phyloP scores from a whole-genome alignment of 1,139 yeast genomes.

The Kodamaea ohmeri region DNA sequence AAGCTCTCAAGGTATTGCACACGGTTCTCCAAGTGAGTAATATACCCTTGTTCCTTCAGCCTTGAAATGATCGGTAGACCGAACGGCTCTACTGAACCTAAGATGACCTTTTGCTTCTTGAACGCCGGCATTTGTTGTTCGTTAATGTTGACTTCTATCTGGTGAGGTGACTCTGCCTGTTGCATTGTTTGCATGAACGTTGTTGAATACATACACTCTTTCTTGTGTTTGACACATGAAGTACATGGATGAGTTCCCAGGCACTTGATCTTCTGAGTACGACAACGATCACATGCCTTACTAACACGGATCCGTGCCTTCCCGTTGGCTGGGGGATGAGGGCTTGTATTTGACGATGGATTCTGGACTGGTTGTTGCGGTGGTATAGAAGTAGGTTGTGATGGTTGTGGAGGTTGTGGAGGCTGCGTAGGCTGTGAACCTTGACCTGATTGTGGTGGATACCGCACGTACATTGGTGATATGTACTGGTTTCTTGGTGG shows the following conservation, averaged over 20 bases:
- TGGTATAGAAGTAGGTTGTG: neutral
- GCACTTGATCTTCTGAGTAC: slow-evolving; percentile 61
- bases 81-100: slow-evolving; percentile 15
- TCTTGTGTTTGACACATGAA: slow-evolving; percentile 45
- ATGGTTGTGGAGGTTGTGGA: too few species aligned
- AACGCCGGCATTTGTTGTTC: slow-evolving; percentile 5
- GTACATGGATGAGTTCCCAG: slow-evolving; percentile 55
- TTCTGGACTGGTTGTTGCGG: too few species aligned
- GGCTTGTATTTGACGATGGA: neutral
- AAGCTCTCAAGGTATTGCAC: slow-evolving; percentile 40
- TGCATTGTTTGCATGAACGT: slow-evolving; percentile 10
- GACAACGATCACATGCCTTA: slow-evolving; percentile 55
- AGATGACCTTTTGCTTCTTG: slow-evolving; percentile 12
- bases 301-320: slow-evolving; percentile 40
- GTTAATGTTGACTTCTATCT: slow-evolving; percentile 1
- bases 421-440: too few species aligned
- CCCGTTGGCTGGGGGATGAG: neutral
- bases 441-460: neutral
- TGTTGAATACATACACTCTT: slow-evolving; percentile 37
- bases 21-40: slow-evolving; percentile 38
- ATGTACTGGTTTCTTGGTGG: neutral
- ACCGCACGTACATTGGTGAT: slow-evolving; percentile 1
- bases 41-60: slow-evolving; percentile 21
- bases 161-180: slow-evolving; percentile 7
- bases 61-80: slow-evolving; percentile 22